Evolutionary conservation across 495 filamentous ascomycete species (phyloP).

Genomic region (Neurospora pannonica): DNA sequence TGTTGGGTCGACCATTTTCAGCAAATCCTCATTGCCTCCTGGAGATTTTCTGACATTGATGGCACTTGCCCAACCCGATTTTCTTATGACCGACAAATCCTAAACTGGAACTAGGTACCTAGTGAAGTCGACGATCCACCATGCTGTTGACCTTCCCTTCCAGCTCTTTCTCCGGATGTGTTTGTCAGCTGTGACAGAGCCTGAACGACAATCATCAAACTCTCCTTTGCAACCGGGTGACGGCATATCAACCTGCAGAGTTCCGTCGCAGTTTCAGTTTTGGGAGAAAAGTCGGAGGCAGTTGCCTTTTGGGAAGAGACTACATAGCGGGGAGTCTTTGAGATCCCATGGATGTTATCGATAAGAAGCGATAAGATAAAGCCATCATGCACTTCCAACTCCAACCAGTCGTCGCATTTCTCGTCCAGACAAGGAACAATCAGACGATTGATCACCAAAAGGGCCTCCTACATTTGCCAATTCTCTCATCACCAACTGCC

Average conservation of each 20-base stretch:
- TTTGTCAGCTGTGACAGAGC: background rate
- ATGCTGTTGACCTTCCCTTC: background rate
- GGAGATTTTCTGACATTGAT: too few relatives aligned
- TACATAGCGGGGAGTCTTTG: background rate
- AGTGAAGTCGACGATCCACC: background rate
- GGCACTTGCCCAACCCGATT: too few relatives aligned
- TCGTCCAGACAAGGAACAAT: background rate
- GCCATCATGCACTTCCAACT: too few relatives aligned
- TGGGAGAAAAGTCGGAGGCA: background rate
- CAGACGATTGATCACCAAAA: background rate
- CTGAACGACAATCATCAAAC: background rate
- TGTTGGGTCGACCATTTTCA: too few relatives aligned
- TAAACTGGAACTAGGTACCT: too few relatives aligned
- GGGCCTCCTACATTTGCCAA: background rate
- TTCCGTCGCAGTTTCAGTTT: background rate
- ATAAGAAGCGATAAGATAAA: background rate
- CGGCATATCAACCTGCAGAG: background rate
- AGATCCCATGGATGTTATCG: background rate
- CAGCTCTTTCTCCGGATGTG: background rate
- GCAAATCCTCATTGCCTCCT: too few relatives aligned
- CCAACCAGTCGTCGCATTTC: background rate
- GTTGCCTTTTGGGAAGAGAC: background rate
- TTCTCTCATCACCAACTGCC: background rate
- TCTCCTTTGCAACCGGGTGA: background rate
- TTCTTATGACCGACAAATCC: too few relatives aligned